phyloP scores from a whole-genome alignment of 164 flowering plant genomes.

The Kingdonia uniflora region DNA sequence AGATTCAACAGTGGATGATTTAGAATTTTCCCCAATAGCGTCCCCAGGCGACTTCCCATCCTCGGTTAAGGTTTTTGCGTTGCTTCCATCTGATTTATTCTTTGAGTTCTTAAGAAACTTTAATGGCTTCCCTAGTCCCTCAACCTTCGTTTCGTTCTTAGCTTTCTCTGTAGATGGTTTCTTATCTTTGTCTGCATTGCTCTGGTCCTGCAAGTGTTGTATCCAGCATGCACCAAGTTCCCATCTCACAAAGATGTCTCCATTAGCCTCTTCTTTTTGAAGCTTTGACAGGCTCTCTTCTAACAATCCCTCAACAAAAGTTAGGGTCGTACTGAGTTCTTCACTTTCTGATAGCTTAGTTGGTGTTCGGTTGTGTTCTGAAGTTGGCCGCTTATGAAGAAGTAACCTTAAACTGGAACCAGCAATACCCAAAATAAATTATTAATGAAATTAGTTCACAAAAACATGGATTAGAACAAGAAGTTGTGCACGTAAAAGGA shows the following conservation, averaged over 20 bases:
- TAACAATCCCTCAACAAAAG: slow-evolving; percentile 58
- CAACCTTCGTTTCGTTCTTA: slow-evolving; percentile 75
- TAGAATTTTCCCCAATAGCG: slow-evolving; percentile 26
- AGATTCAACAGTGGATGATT: slow-evolving; percentile 22
- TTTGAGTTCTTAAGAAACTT: slow-evolving; percentile 52
- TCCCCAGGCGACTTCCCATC: slow-evolving; percentile 23
- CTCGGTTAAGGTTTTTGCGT: slow-evolving; percentile 20
- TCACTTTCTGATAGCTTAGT: slow-evolving; percentile 35
- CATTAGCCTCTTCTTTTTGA: slow-evolving; percentile 41
- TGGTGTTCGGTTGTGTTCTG: slow-evolving; percentile 33
- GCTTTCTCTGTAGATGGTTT: slow-evolving; percentile 52
- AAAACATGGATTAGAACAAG: too few relatives aligned
- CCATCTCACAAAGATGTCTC: slow-evolving; percentile 70
- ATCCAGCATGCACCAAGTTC: slow-evolving; percentile 99
- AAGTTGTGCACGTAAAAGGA: too few relatives aligned
- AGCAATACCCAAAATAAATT: neutral
- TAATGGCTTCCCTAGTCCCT: slow-evolving; percentile 91
- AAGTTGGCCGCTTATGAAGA: slow-evolving; percentile 47
- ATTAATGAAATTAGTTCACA: slow-evolving; percentile 2
- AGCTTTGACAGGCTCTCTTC: slow-evolving; percentile 73
- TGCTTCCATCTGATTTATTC: slow-evolving; percentile 45
- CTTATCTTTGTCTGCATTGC: slow-evolving; percentile 82
- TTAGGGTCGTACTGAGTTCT: slow-evolving; percentile 37
- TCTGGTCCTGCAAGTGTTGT: slow-evolving; percentile 94
- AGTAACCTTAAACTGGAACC: slow-evolving; percentile 74